Conservation (phyloP, 2,329 filamentous ascomycete species). For the Hypomyces perniciosus region DNA sequence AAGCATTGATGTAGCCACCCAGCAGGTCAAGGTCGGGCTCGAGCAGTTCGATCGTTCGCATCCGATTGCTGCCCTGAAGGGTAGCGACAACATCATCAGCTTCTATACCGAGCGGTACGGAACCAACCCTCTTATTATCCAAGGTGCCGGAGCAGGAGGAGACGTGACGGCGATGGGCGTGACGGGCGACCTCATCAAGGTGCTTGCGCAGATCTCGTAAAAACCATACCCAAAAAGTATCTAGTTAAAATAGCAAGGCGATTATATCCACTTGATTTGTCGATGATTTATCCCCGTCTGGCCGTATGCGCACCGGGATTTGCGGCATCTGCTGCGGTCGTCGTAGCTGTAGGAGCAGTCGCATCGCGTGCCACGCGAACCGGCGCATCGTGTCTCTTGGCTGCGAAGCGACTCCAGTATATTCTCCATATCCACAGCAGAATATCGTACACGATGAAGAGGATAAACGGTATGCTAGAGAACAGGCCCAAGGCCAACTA, state of each 20-base stretch:
- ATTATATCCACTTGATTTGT: background rate
- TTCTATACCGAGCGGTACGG: constrained; percentile 97
- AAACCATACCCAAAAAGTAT: constrained; percentile 5
- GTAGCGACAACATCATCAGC: constrained; percentile 97
- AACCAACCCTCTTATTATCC: constrained; percentile 83
- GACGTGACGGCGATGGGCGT: constrained; percentile 98
- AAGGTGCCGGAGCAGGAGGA: constrained; percentile 88
- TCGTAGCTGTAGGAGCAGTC: background rate
- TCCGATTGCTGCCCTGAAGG: constrained; percentile 89
- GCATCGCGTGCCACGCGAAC: background rate
- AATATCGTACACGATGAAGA: constrained; percentile 47
- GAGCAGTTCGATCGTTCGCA: constrained; percentile 84
- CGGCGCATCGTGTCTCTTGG: constrained; percentile 1
- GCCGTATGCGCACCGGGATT: background rate
- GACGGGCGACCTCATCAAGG: constrained; percentile 87
- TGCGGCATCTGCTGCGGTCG: background rate
- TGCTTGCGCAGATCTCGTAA: constrained; percentile 62
- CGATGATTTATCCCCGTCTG: constrained; percentile 2
- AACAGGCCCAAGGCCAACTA: constrained; percentile 41
- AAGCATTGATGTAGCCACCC: constrained; percentile 77
- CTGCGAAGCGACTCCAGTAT: constrained; percentile 18
- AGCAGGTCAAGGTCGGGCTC: constrained; percentile 83
- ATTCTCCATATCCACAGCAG: constrained; percentile 48
- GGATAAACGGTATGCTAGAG: constrained; percentile 40
- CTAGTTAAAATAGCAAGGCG: background rate